A percentile compares a stretch with the other conserved stretches of the same genome.
Conservation (phyloP, 352 stramenopile species). For the Globisporangium nagaii region DNA sequence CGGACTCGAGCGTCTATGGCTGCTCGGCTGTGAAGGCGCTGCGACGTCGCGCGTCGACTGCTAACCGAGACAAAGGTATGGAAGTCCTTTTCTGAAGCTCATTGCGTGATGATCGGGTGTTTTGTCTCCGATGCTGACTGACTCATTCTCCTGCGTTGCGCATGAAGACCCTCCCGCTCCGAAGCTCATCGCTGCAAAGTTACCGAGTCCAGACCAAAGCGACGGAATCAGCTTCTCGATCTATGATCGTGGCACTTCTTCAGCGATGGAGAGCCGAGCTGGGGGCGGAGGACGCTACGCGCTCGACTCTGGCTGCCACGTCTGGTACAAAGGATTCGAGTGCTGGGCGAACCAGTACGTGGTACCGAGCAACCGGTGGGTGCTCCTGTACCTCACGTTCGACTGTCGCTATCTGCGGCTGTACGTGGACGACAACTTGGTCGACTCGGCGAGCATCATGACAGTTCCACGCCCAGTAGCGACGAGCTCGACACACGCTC, state of each 20-base stretch:
- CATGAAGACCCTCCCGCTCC: conserved; percentile 15
- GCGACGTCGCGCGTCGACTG: not conserved
- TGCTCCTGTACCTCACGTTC: conserved; percentile 37
- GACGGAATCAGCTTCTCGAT: conserved; percentile 31
- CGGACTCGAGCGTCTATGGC: conserved; percentile 42
- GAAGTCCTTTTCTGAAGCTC: not conserved
- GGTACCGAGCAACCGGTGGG: conserved; percentile 48
- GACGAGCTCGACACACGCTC: not conserved
- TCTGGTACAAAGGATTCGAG: conserved; percentile 36
- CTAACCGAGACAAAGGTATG: not conserved
- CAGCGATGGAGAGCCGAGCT: conserved; percentile 1
- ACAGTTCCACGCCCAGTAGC: not conserved
- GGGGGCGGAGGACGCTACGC: conserved; percentile 7
- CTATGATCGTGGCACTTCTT: conserved; percentile 41
- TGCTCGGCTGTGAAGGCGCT: conserved; percentile 22
- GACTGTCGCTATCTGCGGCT: conserved; percentile 43
- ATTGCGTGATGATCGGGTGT: not conserved
- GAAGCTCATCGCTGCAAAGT: conserved; percentile 39
- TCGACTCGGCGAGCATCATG: conserved; percentile 37
- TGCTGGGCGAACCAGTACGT: conserved; percentile 48
- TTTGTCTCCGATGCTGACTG: not conserved
- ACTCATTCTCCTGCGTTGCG: not conserved
- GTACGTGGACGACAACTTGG: conserved; percentile 33
- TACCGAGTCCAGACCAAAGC: conserved; percentile 11
- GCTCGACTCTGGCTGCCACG: conserved; percentile 27